phyloP scores from a whole-genome alignment of 2,329 filamentous ascomycete genomes.

The Blumeria hordei region DNA sequence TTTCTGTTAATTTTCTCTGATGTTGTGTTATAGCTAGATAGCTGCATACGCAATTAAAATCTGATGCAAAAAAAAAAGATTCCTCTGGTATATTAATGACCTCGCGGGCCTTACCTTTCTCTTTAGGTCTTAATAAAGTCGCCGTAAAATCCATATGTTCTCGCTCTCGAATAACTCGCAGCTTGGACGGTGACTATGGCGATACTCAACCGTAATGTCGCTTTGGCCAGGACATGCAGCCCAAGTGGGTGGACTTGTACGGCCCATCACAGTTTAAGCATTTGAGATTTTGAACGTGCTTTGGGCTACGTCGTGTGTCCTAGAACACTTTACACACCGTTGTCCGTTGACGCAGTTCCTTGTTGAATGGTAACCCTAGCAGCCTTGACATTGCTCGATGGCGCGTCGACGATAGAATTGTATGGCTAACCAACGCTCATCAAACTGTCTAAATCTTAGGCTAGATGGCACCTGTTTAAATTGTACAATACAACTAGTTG shows the following conservation, averaged over 20 bases:
- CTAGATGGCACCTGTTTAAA: background rate
- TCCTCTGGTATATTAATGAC: no score
- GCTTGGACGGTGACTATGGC: background rate
- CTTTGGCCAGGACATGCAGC: background rate
- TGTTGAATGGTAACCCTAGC: background rate
- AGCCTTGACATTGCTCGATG: background rate
- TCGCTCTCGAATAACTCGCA: background rate
- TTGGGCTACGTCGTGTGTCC: background rate
- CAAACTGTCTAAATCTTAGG: background rate
- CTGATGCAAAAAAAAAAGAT: no score
- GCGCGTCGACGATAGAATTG: background rate
- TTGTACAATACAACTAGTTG: background rate
- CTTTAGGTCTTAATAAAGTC: background rate
- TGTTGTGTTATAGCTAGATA: no score
- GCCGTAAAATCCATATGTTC: background rate
- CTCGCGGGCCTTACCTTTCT: no score
- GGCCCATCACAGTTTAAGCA: background rate
- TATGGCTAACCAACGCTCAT: background rate
- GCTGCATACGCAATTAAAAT: no score
- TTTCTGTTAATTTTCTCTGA: no score
- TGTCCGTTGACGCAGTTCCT: background rate
- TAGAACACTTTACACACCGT: background rate
- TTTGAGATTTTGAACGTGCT: background rate
- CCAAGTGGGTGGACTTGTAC: background rate
- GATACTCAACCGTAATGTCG: background rate